phyloP scores from a whole-genome alignment of 768 basidiomycete genomes.

The Guyanaporus albipodus region DNA sequence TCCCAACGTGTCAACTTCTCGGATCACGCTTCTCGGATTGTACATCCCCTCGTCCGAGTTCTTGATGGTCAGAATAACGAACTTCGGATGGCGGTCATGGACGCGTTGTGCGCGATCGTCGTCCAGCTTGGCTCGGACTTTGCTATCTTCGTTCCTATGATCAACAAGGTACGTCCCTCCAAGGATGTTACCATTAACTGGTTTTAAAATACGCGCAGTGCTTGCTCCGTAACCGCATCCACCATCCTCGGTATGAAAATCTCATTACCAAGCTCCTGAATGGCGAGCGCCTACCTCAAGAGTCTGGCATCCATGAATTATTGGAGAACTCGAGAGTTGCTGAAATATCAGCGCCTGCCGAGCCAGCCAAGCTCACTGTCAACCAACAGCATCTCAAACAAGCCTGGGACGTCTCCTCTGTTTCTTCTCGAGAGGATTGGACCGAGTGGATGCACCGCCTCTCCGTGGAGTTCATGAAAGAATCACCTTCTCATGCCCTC shows the following conservation, averaged over 20 bases:
- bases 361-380: conserved; percentile 84
- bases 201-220: conserved; percentile 44
- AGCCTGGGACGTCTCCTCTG: conserved; percentile 87
- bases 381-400: conserved; percentile 97
- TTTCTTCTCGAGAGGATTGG: conserved; percentile 85
- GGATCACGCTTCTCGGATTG: conserved; percentile 94
- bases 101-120: conserved; percentile 87
- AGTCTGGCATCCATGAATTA: conserved; percentile 66
- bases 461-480: conserved; percentile 94
- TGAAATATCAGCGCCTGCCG: conserved; percentile 79
- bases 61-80: conserved; percentile 73
- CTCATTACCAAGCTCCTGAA: conserved; percentile 86
- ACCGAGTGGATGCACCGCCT: conserved; percentile 91
- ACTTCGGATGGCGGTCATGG: conserved; percentile 82
- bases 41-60: conserved; percentile 91
- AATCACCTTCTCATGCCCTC: conserved; percentile 97
- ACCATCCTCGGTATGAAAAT: conserved; percentile 81
- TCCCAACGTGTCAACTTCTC: conserved; percentile 94
- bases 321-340: conserved; percentile 63
- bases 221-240: conserved; percentile 68
- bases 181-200: not conserved
- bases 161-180: conserved; percentile 69
- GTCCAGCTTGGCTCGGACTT: conserved; percentile 95
- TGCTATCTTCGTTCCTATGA: conserved; percentile 95
- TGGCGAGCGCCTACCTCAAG: conserved; percentile 88